These are phyloP conservation scores for Phytomonas sp. DNA, from an alignment of 208 protist genomes.

Conservation along the genomic window DNA sequence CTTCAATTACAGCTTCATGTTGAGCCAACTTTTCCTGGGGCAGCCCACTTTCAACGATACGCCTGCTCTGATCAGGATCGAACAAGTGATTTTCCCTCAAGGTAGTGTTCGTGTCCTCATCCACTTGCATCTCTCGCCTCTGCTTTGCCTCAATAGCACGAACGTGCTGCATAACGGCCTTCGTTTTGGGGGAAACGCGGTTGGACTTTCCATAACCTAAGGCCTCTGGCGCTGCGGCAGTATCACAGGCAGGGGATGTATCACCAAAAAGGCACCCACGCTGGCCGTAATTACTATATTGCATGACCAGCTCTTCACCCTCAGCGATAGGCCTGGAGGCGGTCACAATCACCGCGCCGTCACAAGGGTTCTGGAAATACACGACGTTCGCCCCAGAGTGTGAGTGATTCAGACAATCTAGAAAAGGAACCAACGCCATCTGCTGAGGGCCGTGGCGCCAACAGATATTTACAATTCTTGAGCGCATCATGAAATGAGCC, in stretches of 20 bases:
- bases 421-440: constrained; percentile 58
- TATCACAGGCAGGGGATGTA: background rate
- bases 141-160: constrained; percentile 25
- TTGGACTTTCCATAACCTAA: background rate
- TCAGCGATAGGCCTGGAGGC: constrained; percentile 38
- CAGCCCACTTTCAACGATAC: background rate
- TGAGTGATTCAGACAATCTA: constrained; percentile 82
- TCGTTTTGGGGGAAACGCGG: background rate
- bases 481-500: constrained; percentile 86
- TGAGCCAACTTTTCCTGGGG: constrained; percentile 9
- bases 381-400: constrained; percentile 40
- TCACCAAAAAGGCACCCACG: constrained; percentile 65
- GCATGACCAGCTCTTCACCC: constrained; percentile 63
- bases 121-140: constrained; percentile 23
- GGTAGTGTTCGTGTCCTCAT: constrained; percentile 25
- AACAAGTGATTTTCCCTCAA: background rate
- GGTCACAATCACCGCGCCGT: constrained; percentile 30
- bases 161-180: constrained; percentile 19
- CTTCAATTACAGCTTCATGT: constrained; percentile 41
- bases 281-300: constrained; percentile 61
- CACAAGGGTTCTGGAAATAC: constrained; percentile 21
- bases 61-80: background rate
- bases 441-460: constrained; percentile 12
- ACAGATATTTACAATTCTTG: constrained; percentile 56
- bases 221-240: background rate